Conservation (phyloP, 2,329 filamentous ascomycete species). For the Neoarthrinium moseri region DNA sequence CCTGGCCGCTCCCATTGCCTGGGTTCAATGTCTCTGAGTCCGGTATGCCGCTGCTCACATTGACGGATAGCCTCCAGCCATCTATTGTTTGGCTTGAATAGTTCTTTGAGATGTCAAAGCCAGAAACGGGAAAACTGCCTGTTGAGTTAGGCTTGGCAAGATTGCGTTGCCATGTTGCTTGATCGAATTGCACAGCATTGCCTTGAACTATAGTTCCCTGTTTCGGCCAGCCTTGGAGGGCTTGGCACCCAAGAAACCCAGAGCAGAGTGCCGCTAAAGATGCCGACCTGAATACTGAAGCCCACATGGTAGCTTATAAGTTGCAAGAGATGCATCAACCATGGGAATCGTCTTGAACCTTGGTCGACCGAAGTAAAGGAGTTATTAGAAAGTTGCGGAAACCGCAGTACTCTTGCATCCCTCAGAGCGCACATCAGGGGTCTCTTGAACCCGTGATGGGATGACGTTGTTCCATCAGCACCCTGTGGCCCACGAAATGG, state of each 20-base stretch:
- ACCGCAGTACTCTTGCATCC: too few species aligned
- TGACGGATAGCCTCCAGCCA: constrained; percentile 33
- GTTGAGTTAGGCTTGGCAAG: constrained; percentile 37
- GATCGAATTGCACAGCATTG: constrained; percentile 22
- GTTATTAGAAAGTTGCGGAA: too few species aligned
- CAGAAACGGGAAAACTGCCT: constrained; percentile 16
- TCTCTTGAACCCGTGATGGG: constrained; percentile 4
- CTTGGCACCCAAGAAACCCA: too few species aligned
- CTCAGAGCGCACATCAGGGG: too few species aligned
- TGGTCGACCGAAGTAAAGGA: too few species aligned
- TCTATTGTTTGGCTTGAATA: constrained; percentile 49
- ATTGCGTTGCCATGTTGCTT: constrained; percentile 29
- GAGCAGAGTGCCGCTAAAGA: too few species aligned
- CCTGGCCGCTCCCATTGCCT: constrained; percentile 14
- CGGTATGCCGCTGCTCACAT: constrained; percentile 22
- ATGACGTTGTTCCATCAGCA: neutral
- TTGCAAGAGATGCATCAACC: too few species aligned
- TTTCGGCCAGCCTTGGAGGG: constrained; percentile 37
- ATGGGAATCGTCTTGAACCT: neutral
- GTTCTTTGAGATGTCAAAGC: constrained; percentile 32
- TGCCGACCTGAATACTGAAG: too few species aligned
- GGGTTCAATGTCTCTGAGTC: constrained; percentile 21
- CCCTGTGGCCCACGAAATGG: neutral
- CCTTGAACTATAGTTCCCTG: constrained; percentile 22
- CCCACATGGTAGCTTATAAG: too few species aligned